These are phyloP conservation scores for Eucommia ulmoides DNA, from an alignment of 257 asterid species.

Conservation along the genomic window DNA sequence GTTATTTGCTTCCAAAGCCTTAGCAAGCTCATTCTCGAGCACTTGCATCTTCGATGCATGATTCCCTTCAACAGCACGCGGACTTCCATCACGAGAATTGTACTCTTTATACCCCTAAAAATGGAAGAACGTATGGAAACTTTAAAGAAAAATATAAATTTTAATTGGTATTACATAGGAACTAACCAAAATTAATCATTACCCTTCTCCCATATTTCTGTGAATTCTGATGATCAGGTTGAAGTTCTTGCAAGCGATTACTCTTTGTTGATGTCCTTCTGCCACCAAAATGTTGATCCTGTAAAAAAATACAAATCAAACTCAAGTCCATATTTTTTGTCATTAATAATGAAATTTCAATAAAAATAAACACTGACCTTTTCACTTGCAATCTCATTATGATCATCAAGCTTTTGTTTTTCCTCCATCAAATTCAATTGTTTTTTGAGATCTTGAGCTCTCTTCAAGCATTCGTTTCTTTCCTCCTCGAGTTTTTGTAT, in stretches of 20 bases:
- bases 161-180: too few relatives aligned
- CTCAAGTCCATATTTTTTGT: not conserved
- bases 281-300: not conserved
- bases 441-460: slow-evolving; percentile 46
- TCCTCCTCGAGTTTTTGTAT: slow-evolving; percentile 51
- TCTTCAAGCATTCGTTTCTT: slow-evolving; percentile 35
- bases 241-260: not conserved
- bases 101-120: slow-evolving; percentile 24
- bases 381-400: slow-evolving; percentile 3
- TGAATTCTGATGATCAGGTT: not conserved
- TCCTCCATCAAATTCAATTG: slow-evolving; percentile 31
- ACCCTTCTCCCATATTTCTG: too few relatives aligned
- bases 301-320: not conserved
- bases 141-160: too few relatives aligned
- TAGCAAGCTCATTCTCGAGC: slow-evolving; percentile 24
- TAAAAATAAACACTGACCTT: slow-evolving; percentile 24
- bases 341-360: not conserved
- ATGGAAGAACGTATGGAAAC: not conserved
- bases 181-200: too few relatives aligned
- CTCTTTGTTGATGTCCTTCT: slow-evolving; percentile 1
- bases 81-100: slow-evolving; percentile 10
- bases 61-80: slow-evolving; percentile 12
- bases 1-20: slow-evolving; percentile 22
- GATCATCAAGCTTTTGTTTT: slow-evolving; percentile 13
- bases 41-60: slow-evolving; percentile 6